These are phyloP conservation scores for Allantophomopsis lycopodina DNA, from an alignment of 2,329 filamentous ascomycete genomes.

Conservation along the genomic window DNA sequence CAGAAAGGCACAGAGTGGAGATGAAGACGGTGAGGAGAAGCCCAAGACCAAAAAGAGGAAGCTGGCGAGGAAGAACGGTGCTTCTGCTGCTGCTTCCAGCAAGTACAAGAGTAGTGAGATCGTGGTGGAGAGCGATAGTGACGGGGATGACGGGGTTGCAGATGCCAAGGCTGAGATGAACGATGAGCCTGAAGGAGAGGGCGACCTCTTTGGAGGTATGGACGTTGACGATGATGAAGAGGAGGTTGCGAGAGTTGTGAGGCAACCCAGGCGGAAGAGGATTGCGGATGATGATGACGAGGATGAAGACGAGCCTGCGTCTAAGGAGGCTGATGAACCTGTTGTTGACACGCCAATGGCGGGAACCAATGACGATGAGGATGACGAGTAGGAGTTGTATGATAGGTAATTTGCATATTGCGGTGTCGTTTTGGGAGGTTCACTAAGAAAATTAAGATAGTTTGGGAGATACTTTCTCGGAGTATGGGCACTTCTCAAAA, in stretches of 20 bases:
- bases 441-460: no score
- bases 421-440: no score
- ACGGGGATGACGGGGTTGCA: conserved; percentile 15
- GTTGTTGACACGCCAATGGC: conserved; percentile 1
- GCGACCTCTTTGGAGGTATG: conserved; percentile 4
- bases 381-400: not conserved
- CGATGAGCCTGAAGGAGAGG: conserved; percentile 8
- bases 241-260: not conserved
- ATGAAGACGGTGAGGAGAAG: conserved; percentile 19
- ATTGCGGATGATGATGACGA: conserved; percentile 2
- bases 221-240: conserved; percentile 7
- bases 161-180: conserved; percentile 15
- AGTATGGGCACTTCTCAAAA: no score
- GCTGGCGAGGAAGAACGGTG: conserved; percentile 14
- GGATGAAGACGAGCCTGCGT: conserved; percentile 11
- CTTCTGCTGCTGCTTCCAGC: conserved; percentile 8
- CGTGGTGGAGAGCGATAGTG: conserved; percentile 19
- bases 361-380: not conserved
- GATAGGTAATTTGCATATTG: not conserved
- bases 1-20: conserved; percentile 10
- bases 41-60: conserved; percentile 19
- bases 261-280: not conserved
- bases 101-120: conserved; percentile 21
- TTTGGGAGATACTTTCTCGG: no score
- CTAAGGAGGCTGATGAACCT: conserved; percentile 1